Conservation (phyloP, 768 basidiomycete genomes). For the Pleurotus djamor region DNA sequence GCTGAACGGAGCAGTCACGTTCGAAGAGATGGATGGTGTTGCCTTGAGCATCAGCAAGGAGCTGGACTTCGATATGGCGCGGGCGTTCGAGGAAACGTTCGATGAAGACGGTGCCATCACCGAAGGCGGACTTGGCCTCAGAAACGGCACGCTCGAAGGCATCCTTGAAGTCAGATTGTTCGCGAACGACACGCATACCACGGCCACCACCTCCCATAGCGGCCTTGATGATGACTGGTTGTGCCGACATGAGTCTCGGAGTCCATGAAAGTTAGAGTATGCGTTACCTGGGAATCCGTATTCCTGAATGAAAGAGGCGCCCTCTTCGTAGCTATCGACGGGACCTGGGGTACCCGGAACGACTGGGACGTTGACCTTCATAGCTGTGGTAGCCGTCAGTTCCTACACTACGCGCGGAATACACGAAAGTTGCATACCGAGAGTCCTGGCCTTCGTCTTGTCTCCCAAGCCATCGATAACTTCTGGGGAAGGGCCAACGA, state of each 20-base stretch:
- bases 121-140: conserved; percentile 96
- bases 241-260: neutral
- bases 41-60: conserved; percentile 87
- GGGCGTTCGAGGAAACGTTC: conserved; percentile 97
- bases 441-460: conserved; percentile 94
- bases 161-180: conserved; percentile 87
- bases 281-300: conserved; percentile 86
- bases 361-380: conserved; percentile 89
- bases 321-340: conserved; percentile 76
- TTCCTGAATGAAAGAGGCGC: conserved; percentile 88
- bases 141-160: conserved; percentile 90
- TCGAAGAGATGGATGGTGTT: conserved; percentile 99
- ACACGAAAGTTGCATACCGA: conserved; percentile 49
- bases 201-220: conserved; percentile 99
- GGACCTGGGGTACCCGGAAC: conserved; percentile 99
- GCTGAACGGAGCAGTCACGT: conserved; percentile 98
- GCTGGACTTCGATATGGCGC: conserved; percentile 96
- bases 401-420: neutral
- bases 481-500: conserved; percentile 93
- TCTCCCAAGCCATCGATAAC: conserved; percentile 98
- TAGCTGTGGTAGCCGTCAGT: conserved; percentile 40
- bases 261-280: neutral
- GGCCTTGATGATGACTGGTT: conserved; percentile 94
- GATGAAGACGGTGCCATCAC: conserved; percentile 98
- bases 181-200: conserved; percentile 98